Evolutionary conservation across 2,329 filamentous ascomycete genomes (phyloP), one percentile per base, ranked within the genome.

Genomic region (Cryphonectria carpinicola): DNA sequence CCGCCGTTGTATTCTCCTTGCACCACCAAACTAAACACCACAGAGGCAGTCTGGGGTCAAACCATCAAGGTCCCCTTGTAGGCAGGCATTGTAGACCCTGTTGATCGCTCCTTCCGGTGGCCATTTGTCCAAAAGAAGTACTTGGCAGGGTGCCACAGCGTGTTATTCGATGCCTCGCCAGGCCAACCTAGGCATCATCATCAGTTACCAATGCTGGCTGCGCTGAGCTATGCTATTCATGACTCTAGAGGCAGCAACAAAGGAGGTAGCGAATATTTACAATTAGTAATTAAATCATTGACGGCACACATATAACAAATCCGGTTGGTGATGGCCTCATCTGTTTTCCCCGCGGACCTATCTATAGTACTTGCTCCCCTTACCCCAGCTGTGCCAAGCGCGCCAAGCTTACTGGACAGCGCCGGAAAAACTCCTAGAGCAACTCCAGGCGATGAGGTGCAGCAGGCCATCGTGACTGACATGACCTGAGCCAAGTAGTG

Each of bases 381-480:
- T 46, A n/a, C 22, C 46, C 46, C 46, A 22, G 46, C 22, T 22
- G 22, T 8, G 46, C 46, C 58, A 39, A n/a, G 54, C 54, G 25
- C 17, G 54, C 14, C 28, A 28, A 58, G 54, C 54, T 32, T 35
- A 17, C 14, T 35, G 28, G 7, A 61, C 58, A 10, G 19, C 11
- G 58, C 19, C 32, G 58, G 35, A 61, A 37, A 39, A 61, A 61
- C 25, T 61, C 35, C 17, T 32, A 32, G 58, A 39, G 19, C 17
- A 39, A 61, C 17, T 61, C 28, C 58, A 35, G 58, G 22, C 35
- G 35, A 39, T 22, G 32, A 39, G 35, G 14, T 61, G 35, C 32
- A 22, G 37, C 19, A 37, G 58, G 58, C 46, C 58, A 61, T 58
- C 54, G 28, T 58, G 32, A 39, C 32, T 61, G 58, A 61, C 19